A percentile compares a stretch with the other conserved stretches of the same genome.
phyloP scores from a whole-genome alignment of 768 basidiomycete genomes.

The Cantharellus cinnabarinus region DNA sequence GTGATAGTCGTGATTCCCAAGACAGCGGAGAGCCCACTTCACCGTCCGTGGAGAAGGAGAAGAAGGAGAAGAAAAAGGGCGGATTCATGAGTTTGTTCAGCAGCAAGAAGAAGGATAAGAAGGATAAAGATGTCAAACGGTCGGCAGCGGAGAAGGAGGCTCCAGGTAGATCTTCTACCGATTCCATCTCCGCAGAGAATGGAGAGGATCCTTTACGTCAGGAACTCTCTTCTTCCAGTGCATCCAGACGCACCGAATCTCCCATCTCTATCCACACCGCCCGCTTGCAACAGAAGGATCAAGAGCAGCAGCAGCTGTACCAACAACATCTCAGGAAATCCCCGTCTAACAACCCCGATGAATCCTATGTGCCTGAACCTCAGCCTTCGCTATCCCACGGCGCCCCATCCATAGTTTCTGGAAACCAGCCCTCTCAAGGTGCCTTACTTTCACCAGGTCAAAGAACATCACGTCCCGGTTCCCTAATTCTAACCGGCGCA shows the following conservation, averaged over 20 bases:
- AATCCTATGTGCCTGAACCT: slow-evolving; percentile 48
- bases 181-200: slow-evolving; percentile 1
- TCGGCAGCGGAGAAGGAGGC: background rate
- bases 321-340: slow-evolving; percentile 79
- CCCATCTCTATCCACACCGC: slow-evolving; percentile 31
- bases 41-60: slow-evolving; percentile 25
- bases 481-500: slow-evolving; percentile 44
- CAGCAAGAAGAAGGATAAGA: slow-evolving; percentile 50
- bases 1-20: background rate
- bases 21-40: background rate
- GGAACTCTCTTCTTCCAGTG: slow-evolving; percentile 15
- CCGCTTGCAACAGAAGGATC: slow-evolving; percentile 58
- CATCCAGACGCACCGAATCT: slow-evolving; percentile 35
- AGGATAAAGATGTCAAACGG: slow-evolving; percentile 26
- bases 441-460: slow-evolving; percentile 2
- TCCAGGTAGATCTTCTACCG: slow-evolving; percentile 8
- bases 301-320: slow-evolving; percentile 73
- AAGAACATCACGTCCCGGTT: slow-evolving; percentile 38
- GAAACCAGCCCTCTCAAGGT: background rate
- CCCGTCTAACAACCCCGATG: slow-evolving; percentile 54
- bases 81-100: slow-evolving; percentile 62
- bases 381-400: slow-evolving; percentile 44
- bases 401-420: background rate
- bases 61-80: slow-evolving; percentile 23
- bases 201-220: background rate